Base-by-base conservation (phyloP, 108 stramenopile genomes). In the Pseudonitzschia multiseries region DNA sequence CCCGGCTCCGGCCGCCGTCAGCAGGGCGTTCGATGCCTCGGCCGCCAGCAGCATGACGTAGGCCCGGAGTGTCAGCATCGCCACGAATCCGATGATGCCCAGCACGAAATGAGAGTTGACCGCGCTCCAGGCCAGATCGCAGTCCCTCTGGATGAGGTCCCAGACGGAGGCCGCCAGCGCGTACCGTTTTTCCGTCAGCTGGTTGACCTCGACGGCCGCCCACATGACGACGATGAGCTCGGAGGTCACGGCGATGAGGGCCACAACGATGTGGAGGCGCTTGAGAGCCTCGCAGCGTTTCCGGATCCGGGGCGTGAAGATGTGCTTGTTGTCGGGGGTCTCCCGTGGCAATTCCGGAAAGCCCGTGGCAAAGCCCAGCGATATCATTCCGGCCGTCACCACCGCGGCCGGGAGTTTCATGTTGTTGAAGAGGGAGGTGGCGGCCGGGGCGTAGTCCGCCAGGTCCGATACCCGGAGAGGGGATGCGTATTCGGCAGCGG, bases 71-170 rank as follows among this genome's bases (percentile, higher is more conserved):
- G 48, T 53, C 10, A 83, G 17, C 41, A 80, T 52, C 0, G 18
- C 15, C 17, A 69, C 42, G 36, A 84, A 84, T 0, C 79, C 79
- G 17, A 84, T 60, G 31, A 84, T 77, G 3, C 83, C 83, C 42
- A 78, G 18, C 26, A 84, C 68, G 56, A 74, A 84, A 50, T 84
- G 83, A 5, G 80, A 60, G 78, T 84, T 84, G 63, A 73, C 72
- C 0, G 75, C 83, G 26, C 36, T 29, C 83, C 83, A 81, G 21
- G 51, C 69, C 69, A 84, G 69, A 26, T 81, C 68, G 54, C 32
- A 70, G 46, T 84, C 83, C 0, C 83, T 76, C 21, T 71, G 56
- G n/a, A 84, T 51, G 28, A 84, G 33, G 20, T 81, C 64, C 83
- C 83, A 84, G 8, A 84, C 83, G 36, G 60, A 64, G 24, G 8